A percentile compares a stretch with the other conserved stretches of the same genome.
These are phyloP conservation scores for Hansenula lynferdii DNA, from an alignment of 1,139 yeast genomes.

Conservation along the genomic window DNA sequence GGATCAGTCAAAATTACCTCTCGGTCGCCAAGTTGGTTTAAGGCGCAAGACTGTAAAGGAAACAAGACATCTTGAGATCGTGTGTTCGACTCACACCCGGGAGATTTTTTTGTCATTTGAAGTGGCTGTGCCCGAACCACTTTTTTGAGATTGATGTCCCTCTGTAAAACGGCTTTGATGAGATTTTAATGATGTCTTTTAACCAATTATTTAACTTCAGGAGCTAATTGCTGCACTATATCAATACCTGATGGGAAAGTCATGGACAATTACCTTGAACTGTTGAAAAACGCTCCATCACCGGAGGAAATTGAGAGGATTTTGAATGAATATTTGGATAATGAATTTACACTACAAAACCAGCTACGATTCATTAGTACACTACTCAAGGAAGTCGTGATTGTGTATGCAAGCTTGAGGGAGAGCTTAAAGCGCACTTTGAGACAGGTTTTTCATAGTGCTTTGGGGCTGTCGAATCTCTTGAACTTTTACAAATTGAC, in stretches of 20 bases:
- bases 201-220: too few species aligned
- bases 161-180: too few species aligned
- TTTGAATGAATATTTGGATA: slow-evolving; percentile 5
- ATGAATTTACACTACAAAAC: slow-evolving; percentile 6
- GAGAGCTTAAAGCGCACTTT: slow-evolving; percentile 6
- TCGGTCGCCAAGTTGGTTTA: slow-evolving; percentile 76
- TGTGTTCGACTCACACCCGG: slow-evolving; percentile 85
- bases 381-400: slow-evolving; percentile 15
- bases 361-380: slow-evolving; percentile 12
- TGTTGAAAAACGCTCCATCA: slow-evolving; percentile 5
- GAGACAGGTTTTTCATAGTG: slow-evolving; percentile 15
- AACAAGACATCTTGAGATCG: slow-evolving; percentile 68
- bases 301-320: slow-evolving; percentile 8
- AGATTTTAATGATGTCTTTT: too few species aligned
- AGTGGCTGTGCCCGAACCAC: neutral
- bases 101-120: slow-evolving; percentile 41
- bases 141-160: too few species aligned
- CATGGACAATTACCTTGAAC: slow-evolving; percentile 3
- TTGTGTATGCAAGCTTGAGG: slow-evolving; percentile 16
- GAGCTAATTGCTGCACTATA: too few species aligned
- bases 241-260: neutral
- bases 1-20: slow-evolving; percentile 33
- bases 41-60: slow-evolving; percentile 78
- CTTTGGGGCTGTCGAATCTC: slow-evolving; percentile 16
- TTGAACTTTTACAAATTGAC: slow-evolving; percentile 16